These are phyloP conservation scores for Camillea tinctor DNA, from an alignment of 2,329 filamentous ascomycete species.

Conservation along the genomic window DNA sequence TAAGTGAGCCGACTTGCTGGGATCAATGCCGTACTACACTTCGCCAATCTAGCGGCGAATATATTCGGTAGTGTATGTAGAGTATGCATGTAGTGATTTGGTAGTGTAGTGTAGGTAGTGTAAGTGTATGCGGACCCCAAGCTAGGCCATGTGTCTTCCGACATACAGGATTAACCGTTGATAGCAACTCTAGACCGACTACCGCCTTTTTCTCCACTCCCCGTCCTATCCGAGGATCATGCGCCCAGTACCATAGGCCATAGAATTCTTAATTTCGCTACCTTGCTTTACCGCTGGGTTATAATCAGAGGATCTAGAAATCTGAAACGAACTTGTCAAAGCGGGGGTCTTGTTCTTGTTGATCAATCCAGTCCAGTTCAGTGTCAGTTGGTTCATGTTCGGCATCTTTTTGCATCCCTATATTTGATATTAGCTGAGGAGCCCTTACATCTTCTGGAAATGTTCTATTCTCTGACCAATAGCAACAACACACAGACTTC, in stretches of 20 bases:
- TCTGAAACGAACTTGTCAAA: background rate
- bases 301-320: background rate
- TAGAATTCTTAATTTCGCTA: background rate
- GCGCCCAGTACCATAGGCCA: too few species aligned
- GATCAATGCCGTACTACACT: background rate
- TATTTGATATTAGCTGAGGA: background rate
- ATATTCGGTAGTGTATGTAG: too few species aligned
- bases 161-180: background rate
- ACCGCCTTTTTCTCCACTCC: background rate
- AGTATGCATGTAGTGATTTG: too few species aligned
- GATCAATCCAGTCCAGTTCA: background rate
- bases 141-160: background rate
- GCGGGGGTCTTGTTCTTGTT: background rate
- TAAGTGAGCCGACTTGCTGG: background rate
- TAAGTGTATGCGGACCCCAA: background rate
- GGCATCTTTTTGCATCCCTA: too few species aligned
- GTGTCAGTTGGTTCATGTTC: too few species aligned
- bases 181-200: background rate
- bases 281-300: background rate
- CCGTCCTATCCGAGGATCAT: background rate
- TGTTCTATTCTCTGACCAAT: background rate
- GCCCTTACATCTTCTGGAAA: background rate
- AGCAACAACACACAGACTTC: background rate
- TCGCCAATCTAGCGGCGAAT: too few species aligned
- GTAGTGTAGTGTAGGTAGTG: too few species aligned